Percentiles rank a stretch among this genome's conserved stretches.
Conservation (phyloP, 257 asterid species). For the Nicotiana benthamiana region DNA sequence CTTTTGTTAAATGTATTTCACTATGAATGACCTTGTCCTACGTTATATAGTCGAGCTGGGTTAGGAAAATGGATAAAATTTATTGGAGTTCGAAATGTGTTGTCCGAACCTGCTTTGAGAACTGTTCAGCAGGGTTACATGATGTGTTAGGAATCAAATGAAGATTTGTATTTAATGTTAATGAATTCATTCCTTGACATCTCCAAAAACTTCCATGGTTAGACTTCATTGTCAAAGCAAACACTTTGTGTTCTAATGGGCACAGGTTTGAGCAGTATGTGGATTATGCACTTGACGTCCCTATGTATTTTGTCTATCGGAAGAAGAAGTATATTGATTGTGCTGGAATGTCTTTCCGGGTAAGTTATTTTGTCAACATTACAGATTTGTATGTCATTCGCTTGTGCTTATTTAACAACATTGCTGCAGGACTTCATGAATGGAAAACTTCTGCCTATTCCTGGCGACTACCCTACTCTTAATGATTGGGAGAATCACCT, state of each 20-base stretch:
- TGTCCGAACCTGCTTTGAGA: not conserved
- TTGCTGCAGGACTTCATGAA: slow-evolving; percentile 76
- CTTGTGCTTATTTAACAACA: not conserved
- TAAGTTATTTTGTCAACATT: slow-evolving; percentile 17
- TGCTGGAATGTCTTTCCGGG: slow-evolving; percentile 91
- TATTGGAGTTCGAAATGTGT: not conserved
- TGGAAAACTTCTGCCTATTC: slow-evolving; percentile 87
- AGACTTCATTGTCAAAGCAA: not conserved
- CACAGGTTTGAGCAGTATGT: slow-evolving; percentile 93
- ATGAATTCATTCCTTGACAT: not conserved
- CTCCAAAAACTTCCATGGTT: not conserved
- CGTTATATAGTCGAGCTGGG: not conserved
- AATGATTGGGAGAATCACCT: slow-evolving; percentile 99
- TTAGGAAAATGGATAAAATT: not conserved
- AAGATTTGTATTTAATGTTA: not conserved
- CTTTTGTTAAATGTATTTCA: not conserved
- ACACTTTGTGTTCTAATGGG: slow-evolving; percentile 16
- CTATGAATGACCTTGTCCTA: not conserved
- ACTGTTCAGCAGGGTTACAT: not conserved
- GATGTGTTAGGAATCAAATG: not conserved
- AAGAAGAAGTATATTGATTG: slow-evolving; percentile 69
- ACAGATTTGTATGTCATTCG: not conserved
- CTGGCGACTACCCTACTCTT: slow-evolving; percentile 80
- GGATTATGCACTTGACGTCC: slow-evolving; percentile 96
- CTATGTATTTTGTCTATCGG: slow-evolving; percentile 98